Percentiles rank a stretch among this genome's conserved stretches.
phyloP scores from a whole-genome alignment of 2,329 filamentous ascomycete genomes.

The Elsinoe australis region DNA sequence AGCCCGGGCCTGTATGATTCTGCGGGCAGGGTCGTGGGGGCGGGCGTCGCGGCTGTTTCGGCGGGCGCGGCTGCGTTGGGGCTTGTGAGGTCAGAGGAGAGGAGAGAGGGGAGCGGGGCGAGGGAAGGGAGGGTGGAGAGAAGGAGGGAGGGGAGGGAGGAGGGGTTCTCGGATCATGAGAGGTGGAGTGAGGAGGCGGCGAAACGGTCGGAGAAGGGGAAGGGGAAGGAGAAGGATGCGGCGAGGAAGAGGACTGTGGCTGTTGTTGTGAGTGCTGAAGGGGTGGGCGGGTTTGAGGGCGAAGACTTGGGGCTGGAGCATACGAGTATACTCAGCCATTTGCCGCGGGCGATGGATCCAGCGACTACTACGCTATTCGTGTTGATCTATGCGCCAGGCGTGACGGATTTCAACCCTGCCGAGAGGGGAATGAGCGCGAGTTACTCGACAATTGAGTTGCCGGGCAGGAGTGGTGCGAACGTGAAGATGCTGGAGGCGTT shows the following conservation, averaged over 20 bases:
- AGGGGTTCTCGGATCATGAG: slow-evolving; percentile 59
- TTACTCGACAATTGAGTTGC: not conserved
- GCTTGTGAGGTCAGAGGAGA: slow-evolving; percentile 54
- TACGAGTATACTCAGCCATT: slow-evolving; percentile 76
- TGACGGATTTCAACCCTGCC: slow-evolving; percentile 32
- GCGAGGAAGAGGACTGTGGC: slow-evolving; percentile 56
- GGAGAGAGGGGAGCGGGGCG: no score
- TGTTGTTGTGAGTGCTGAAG: slow-evolving; percentile 77
- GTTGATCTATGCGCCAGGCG: slow-evolving; percentile 75
- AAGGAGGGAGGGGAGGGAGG: slow-evolving; percentile 23
- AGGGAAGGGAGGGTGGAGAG: not conserved
- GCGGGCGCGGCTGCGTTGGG: slow-evolving; percentile 76
- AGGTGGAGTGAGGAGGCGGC: slow-evolving; percentile 89
- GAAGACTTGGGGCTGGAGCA: slow-evolving; percentile 47
- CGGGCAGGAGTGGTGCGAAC: slow-evolving; percentile 41
- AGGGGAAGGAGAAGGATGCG: slow-evolving; percentile 28
- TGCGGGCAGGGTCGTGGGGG: slow-evolving; percentile 71
- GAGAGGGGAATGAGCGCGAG: not conserved
- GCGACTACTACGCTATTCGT: slow-evolving; percentile 72
- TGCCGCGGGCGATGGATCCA: slow-evolving; percentile 69
- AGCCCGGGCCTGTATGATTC: slow-evolving; percentile 81
- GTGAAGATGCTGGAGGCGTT: slow-evolving; percentile 62
- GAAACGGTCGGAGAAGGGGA: slow-evolving; percentile 46
- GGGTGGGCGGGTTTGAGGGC: not conserved
- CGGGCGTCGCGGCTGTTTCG: slow-evolving; percentile 61